phyloP scores from a whole-genome alignment of 2,329 filamentous ascomycete species.

The Trichoderma sp. region DNA sequence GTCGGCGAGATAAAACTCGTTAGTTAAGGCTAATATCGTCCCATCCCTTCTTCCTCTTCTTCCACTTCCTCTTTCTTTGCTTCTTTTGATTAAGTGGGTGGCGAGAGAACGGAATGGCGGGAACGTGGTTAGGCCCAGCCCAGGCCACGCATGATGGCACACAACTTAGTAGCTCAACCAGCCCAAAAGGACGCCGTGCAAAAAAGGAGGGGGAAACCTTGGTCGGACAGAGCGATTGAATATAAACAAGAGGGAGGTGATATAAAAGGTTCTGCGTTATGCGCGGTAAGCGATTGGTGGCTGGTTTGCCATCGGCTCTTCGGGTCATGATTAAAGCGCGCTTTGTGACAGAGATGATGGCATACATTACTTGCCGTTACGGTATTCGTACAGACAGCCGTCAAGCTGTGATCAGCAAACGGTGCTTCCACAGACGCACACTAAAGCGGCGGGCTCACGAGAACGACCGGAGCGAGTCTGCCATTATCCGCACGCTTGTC shows the following conservation, averaged over 20 bases:
- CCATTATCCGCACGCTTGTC: background rate
- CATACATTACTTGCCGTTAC: background rate
- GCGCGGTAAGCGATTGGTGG: background rate
- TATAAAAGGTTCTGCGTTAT: background rate
- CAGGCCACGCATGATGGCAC: conserved; percentile 18
- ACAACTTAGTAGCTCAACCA: conserved; percentile 19
- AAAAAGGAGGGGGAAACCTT: background rate
- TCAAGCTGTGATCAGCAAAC: conserved; percentile 18
- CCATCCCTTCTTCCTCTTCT: background rate
- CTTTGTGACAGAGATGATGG: background rate
- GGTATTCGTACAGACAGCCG: background rate
- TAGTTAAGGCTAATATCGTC: background rate
- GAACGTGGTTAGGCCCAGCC: conserved; percentile 17
- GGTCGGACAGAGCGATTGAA: background rate
- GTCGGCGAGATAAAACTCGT: background rate
- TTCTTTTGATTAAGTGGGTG: background rate
- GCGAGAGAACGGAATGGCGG: conserved; percentile 19
- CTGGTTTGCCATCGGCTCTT: background rate
- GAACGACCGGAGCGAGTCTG: conserved; percentile 4
- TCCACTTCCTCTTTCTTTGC: background rate
- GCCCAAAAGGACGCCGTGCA: conserved; percentile 17
- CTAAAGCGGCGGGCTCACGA: conserved; percentile 13
- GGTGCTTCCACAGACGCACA: conserved; percentile 14
- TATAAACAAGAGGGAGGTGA: background rate
- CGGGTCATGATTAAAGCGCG: background rate